phyloP scores from a whole-genome alignment of 495 filamentous ascomycete species.

The Pyrenula massariospora region DNA sequence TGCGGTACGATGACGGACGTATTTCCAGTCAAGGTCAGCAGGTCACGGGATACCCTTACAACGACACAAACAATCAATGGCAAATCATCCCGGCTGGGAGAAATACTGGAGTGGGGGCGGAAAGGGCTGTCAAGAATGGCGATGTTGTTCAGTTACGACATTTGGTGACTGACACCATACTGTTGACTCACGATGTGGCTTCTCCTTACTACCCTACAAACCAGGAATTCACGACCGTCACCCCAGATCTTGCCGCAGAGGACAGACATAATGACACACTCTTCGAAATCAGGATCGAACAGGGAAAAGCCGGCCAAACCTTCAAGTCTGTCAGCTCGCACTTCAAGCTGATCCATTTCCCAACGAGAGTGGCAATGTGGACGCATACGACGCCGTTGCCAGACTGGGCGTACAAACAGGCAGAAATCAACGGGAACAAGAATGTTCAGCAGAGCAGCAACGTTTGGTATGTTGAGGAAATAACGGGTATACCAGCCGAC shows the following conservation, averaged over 20 bases:
- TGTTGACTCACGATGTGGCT: conserved; percentile 96
- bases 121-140: conserved; percentile 65
- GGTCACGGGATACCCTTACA: conserved; percentile 94
- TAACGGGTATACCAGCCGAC: conserved; percentile 63
- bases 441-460: conserved; percentile 83
- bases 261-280: conserved; percentile 78
- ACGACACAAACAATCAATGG: conserved; percentile 99
- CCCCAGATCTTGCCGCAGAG: conserved; percentile 59
- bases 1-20: conserved; percentile 93
- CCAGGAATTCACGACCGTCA: conserved; percentile 90
- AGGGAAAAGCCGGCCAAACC: conserved; percentile 68
- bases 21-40: conserved; percentile 97
- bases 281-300: conserved; percentile 86
- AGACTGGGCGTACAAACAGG: conserved; percentile 93
- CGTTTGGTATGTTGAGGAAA: conserved; percentile 86
- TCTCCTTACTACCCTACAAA: conserved; percentile 95
- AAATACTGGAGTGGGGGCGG: conserved; percentile 10
- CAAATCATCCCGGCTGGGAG: conserved; percentile 56
- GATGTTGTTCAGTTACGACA: conserved; percentile 85
- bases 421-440: conserved; percentile 99
- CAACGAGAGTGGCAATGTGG: conserved; percentile 97
- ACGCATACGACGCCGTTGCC: conserved; percentile 87
- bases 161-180: conserved; percentile 71
- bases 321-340: conserved; percentile 82
- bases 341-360: conserved; percentile 89